Base-by-base conservation (phyloP, 2,329 filamentous ascomycete species). In the Exophiala mesophila region DNA sequence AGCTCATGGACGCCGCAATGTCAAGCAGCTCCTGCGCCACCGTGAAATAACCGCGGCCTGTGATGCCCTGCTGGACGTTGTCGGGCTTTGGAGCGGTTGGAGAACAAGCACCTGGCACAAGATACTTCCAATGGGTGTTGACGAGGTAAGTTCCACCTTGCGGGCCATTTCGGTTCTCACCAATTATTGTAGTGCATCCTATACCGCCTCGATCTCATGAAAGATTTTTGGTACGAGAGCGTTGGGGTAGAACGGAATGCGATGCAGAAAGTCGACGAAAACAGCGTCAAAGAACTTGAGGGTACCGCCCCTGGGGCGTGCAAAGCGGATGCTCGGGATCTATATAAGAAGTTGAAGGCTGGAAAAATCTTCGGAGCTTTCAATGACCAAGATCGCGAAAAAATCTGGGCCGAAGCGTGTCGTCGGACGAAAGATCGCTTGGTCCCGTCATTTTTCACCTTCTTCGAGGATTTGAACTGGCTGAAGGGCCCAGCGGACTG, bases 381-480 rank as follows among this genome's bases (percentile, higher is more conserved):
- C 41, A 58, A 29, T 41, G 24, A 49, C 5, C 36, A 43, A 9
- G 56, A 64, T 41, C 52, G 59, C n/a, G n/a, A n/a, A n/a, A n/a
- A n/a, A n/a, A n/a, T n/a, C n/a, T n/a, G n/a, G n/a, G n/a, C n/a
- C n/a, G n/a, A n/a, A n/a, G n/a, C n/a, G n/a, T n/a, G n/a, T n/a
- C n/a, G n/a, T n/a, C n/a, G n/a, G n/a, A n/a, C n/a, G n/a, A n/a
- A n/a, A n/a, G 39, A 60, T n/a, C 38, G 37, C 24, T 45, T 67
- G 3, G 58, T 66, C 37, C 62, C 58, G 5, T 65, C 58, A 24
- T 57, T 68, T 16, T 54, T 57, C 41, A 61, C 49, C 20, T 66
- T 67, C 48, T 67, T 67, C 44, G 44, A 61, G 35, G 59, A 67
- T 42, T 41, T 66, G 9, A 59, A 55, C 31, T 66, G 63, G 41